phyloP scores from a whole-genome alignment of 805 yeast species.

The Ogataea polymorpha region DNA sequence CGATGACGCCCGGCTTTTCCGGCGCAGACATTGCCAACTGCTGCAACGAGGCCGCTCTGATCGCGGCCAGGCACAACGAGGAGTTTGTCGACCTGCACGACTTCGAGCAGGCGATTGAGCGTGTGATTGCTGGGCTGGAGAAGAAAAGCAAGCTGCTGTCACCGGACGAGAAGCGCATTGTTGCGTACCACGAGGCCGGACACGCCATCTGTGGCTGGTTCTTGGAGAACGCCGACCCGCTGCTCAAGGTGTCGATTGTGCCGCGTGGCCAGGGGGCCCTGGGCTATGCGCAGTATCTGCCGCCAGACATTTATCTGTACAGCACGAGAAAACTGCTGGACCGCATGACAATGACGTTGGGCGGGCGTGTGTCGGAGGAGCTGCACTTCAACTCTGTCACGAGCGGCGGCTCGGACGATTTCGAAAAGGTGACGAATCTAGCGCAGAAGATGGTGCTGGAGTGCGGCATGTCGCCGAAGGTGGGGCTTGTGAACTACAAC shows the following conservation, averaged over 20 bases:
- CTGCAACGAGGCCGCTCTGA: slow-evolving; percentile 91
- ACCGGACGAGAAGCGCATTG: slow-evolving; percentile 77
- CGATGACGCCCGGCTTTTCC: slow-evolving; percentile 91
- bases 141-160: slow-evolving; percentile 76
- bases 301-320: slow-evolving; percentile 80
- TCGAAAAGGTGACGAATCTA: slow-evolving; percentile 84
- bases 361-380: slow-evolving; percentile 92
- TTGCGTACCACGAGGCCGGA: slow-evolving; percentile 95
- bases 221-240: slow-evolving; percentile 82
- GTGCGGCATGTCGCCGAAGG: slow-evolving; percentile 80
- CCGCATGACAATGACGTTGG: slow-evolving; percentile 91
- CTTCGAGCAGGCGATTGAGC: slow-evolving; percentile 89
- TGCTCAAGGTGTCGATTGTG: slow-evolving; percentile 87
- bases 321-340: slow-evolving; percentile 74
- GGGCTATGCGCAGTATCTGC: slow-evolving; percentile 94
- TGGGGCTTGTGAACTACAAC: slow-evolving; percentile 60
- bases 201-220: slow-evolving; percentile 97
- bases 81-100: slow-evolving; percentile 60
- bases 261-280: slow-evolving; percentile 94
- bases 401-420: slow-evolving; percentile 90
- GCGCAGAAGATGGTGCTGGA: slow-evolving; percentile 87
- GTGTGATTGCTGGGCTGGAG: slow-evolving; percentile 93
- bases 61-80: slow-evolving; percentile 81
- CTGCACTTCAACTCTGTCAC: slow-evolving; percentile 83
- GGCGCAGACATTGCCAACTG: slow-evolving; percentile 97